Conservation (phyloP, 306 rosid genomes). For the Dalbergia cultrata region DNA sequence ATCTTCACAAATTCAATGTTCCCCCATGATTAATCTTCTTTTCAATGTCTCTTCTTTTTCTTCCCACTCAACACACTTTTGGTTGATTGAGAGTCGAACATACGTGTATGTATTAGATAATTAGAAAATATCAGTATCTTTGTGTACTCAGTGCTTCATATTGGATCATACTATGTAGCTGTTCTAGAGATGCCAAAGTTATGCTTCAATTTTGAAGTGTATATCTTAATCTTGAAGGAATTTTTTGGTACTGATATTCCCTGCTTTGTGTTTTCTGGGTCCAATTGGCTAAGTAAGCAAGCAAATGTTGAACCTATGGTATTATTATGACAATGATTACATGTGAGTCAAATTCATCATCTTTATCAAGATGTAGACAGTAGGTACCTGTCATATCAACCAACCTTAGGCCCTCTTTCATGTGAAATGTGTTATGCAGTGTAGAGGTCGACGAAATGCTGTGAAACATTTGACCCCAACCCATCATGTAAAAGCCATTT, state of each 20-base stretch:
- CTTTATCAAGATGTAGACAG: neutral
- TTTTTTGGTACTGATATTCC: constrained; percentile 25
- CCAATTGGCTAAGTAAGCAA: neutral
- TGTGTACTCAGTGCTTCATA: neutral
- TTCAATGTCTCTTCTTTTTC: constrained; percentile 51
- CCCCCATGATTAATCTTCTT: constrained; percentile 65
- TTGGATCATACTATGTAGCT: neutral
- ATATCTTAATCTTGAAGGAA: constrained; percentile 18
- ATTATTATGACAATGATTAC: constrained; percentile 30
- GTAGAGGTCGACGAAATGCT: neutral
- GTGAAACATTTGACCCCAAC: neutral
- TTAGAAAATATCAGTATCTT: constrained; percentile 23
- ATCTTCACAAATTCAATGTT: constrained; percentile 70
- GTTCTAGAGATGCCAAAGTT: neutral
- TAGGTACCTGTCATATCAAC: constrained; percentile 21
- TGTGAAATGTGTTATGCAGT: neutral
- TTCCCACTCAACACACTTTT: constrained; percentile 52
- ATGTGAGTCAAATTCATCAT: constrained; percentile 22
- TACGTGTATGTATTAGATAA: constrained; percentile 42
- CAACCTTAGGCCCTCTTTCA: neutral
- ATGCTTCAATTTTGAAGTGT: neutral
- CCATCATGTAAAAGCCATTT: neutral
- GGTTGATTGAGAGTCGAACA: constrained; percentile 54
- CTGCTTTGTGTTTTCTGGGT: neutral
- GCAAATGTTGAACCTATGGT: constrained; percentile 3